Conservation (phyloP, 805 yeast genomes). For the Lachancea sp. region DNA sequence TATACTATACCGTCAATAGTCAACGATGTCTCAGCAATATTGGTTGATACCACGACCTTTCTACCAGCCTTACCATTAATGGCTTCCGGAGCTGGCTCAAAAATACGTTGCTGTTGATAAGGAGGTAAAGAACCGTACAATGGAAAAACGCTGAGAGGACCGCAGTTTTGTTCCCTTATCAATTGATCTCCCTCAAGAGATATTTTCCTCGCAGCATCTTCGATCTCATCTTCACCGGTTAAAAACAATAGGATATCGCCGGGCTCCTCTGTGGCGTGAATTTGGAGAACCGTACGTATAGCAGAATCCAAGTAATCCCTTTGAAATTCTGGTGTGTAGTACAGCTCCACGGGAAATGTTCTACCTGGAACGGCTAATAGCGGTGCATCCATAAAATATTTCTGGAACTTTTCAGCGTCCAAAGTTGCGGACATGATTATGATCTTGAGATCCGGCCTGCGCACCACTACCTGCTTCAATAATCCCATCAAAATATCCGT, state of each 20-base stretch:
- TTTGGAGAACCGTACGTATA: conserved; percentile 88
- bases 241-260: conserved; percentile 84
- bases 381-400: conserved; percentile 86
- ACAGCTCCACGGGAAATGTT: conserved; percentile 94
- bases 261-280: conserved; percentile 91
- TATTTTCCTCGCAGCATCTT: conserved; percentile 89
- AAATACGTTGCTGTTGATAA: conserved; percentile 86
- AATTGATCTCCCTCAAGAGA: conserved; percentile 84
- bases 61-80: conserved; percentile 89
- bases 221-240: conserved; percentile 97
- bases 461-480: conserved; percentile 67
- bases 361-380: conserved; percentile 95
- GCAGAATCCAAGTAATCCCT: conserved; percentile 93
- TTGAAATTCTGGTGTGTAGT: conserved; percentile 95
- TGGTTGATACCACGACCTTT: conserved; percentile 85
- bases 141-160: conserved; percentile 86
- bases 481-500: conserved; percentile 97
- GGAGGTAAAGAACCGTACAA: conserved; percentile 96
- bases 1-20: conserved; percentile 97
- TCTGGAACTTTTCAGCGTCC: conserved; percentile 94
- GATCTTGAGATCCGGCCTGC: conserved; percentile 84
- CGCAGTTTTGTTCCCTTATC: conserved; percentile 81
- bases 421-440: conserved; percentile 97
- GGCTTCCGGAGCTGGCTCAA: conserved; percentile 77
- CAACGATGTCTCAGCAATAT: conserved; percentile 95